These are phyloP conservation scores for Paraphaeosphaeria sporulosa DNA, from an alignment of 2,329 filamentous ascomycete genomes.

Conservation along the genomic window DNA sequence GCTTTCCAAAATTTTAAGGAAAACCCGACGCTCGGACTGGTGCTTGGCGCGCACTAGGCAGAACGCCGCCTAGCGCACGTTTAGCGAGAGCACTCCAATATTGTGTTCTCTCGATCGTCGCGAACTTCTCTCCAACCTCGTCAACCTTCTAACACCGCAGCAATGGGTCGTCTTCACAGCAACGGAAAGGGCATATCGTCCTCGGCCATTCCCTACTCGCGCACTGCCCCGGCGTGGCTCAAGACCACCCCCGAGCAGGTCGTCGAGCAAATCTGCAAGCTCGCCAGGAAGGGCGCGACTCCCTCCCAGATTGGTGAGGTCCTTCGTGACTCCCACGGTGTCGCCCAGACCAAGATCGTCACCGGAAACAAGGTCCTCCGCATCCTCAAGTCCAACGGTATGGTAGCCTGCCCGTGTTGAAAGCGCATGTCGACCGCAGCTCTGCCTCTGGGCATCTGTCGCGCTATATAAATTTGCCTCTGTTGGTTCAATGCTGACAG, in stretches of 20 bases:
- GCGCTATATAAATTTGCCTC: slow-evolving; percentile 71
- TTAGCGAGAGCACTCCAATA: slow-evolving; percentile 19
- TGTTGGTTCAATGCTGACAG: slow-evolving; percentile 26
- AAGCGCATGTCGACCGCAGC: slow-evolving; percentile 50
- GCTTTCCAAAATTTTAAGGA: slow-evolving; percentile 15
- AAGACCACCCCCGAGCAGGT: slow-evolving; percentile 99
- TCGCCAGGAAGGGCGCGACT: slow-evolving; percentile 98
- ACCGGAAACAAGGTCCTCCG: slow-evolving; percentile 99
- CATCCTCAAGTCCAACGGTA: slow-evolving; percentile 98
- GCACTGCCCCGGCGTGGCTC: slow-evolving; percentile 90
- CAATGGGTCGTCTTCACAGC: slow-evolving; percentile 97
- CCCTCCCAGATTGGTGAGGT: slow-evolving; percentile 99
- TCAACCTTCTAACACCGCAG: slow-evolving; percentile 31
- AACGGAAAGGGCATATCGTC: slow-evolving; percentile 99
- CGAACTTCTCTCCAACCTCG: slow-evolving; percentile 27
- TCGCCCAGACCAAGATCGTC: slow-evolving; percentile 86
- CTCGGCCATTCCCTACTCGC: slow-evolving; percentile 96
- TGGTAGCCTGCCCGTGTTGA: slow-evolving; percentile 59
- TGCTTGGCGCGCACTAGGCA: too few relatives aligned
- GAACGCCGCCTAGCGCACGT: background rate
- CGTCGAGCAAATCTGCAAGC: slow-evolving; percentile 98
- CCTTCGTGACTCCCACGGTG: slow-evolving; percentile 96
- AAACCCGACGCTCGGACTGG: background rate
- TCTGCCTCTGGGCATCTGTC: slow-evolving; percentile 58
- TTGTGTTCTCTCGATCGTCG: background rate